Base-by-base conservation (phyloP, 2,329 filamentous ascomycete species). In the Calcarisporium arbuscula region DNA sequence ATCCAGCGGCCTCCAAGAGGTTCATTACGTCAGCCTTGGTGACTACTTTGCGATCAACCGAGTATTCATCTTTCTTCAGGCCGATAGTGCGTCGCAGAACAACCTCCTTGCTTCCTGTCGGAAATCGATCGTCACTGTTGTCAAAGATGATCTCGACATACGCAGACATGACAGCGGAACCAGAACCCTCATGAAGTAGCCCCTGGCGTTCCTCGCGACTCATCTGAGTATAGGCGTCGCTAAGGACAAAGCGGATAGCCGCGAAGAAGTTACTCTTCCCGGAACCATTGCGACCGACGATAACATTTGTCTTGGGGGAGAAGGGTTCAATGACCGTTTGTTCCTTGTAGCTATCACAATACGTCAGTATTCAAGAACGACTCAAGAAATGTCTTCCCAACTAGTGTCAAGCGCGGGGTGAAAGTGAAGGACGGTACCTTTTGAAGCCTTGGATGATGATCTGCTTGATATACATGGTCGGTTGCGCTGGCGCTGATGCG, bases 401-500 rank as follows among this genome's bases (percentile, higher is more conserved):
- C n/a, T n/a, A n/a, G n/a, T n/a, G n/a, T n/a, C n/a, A n/a, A n/a
- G n/a, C n/a, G 32, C 35, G 37, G 31, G 40, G 33, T 30, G 32
- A 35, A 28, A 36, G 26, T 26, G 29, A 8, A 18, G 19, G 34
- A 37, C 55, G 64, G 48, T 62, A 94, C 88, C 88, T 95, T 68
- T 98, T 98, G 69, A 98, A 98, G 79, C 92, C 92, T 64, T 98
- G 92, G 58, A 98, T 96, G 62, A 95, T 96, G 62, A 96, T 95
- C 70, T 98, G 92, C 65, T 98, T 98, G 75, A 98, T 95, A 70
- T 94, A 92, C 89, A 95, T 95, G 57, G 51, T 70, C 60, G 53
- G 48, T 48, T 53, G 50, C 51, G 56, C 54, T 45, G 52, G 55
- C 57, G 57, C 59, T 53, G 42, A 43, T 47, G 58, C 60, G 60